Base-by-base conservation (phyloP, 495 filamentous ascomycete genomes). In the Pyrenopolyporus hunteri region DNA sequence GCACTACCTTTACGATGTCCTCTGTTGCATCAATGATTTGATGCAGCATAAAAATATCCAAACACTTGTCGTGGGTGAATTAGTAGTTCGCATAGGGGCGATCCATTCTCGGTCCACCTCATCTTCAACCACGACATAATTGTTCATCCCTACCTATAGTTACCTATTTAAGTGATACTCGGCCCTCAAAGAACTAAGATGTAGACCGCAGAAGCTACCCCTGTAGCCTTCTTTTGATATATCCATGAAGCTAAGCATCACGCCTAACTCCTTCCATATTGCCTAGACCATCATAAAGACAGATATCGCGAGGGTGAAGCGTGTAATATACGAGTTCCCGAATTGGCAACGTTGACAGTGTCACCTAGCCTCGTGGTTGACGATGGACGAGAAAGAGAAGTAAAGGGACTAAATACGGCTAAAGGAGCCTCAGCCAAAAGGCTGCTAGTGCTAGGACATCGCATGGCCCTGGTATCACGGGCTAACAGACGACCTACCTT, bases 331-430 rank as follows among this genome's bases (percentile, higher is more conserved):
- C 39, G 19, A 47, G 11, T 48, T 57, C 33, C 63, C 42, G 17
- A 52, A 57, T 52, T 31, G 57, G 39, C 52, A 33, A 57, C 43
- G 44, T 57, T 53, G 57, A 32, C 46, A 53, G 57, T 57, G 63
- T 66, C 49, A 66, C 63, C 57, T 66, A 51, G 10, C 63, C 63
- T 66, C 57, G 57, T 66, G 57, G 57, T 26, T 13, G 9, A 29
- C 20, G 16, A 45, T 26, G 28, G 23, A 29, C 25, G 42, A 9
- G 35, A 36, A 25, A 36, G 20, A 28, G 11, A 36, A 51, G 36
- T 13, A n/a, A 54, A 51, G 42, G 25, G 37, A 56, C 50, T 62
- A 56, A 62, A 45, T 29, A 45, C 50, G 62, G 56, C 33, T 59
- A 59, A 51, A 55, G 56, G 26, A 59, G 50, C 62, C 62, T 65